These are phyloP conservation scores for Globisporangium paroecandrum DNA, from an alignment of 352 stramenopile genomes.

Conservation along the genomic window DNA sequence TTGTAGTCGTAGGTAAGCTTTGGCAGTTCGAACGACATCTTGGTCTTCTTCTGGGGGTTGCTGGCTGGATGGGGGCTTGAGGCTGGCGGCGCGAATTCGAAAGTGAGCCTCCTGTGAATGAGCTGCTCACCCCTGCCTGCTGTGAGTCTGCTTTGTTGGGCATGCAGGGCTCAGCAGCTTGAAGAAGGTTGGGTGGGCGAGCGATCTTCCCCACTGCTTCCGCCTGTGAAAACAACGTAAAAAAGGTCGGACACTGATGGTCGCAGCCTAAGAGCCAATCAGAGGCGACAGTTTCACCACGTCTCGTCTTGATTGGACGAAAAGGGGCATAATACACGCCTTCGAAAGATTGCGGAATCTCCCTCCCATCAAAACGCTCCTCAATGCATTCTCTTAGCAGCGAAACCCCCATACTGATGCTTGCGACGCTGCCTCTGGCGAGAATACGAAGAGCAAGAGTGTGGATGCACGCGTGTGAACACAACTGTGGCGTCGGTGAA, in stretches of 20 bases:
- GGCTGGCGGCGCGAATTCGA: constrained; percentile 30
- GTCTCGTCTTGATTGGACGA: constrained; percentile 3
- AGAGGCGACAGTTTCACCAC: neutral
- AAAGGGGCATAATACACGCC: neutral
- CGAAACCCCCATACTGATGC: neutral
- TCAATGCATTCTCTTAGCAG: neutral
- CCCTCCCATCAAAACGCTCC: neutral
- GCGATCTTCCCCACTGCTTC: neutral
- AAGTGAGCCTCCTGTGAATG: constrained; percentile 21
- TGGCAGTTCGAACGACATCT: constrained; percentile 76
- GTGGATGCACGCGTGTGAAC: neutral
- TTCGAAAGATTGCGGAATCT: neutral
- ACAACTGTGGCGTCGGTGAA: neutral
- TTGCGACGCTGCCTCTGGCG: neutral
- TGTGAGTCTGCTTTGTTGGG: neutral
- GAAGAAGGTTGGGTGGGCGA: neutral
- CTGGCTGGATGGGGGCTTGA: constrained; percentile 14
- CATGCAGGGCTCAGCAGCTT: neutral
- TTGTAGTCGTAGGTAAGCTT: constrained; percentile 86
- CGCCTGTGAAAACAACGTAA: neutral
- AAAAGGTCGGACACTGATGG: constrained; percentile 11
- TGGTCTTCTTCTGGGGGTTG: constrained; percentile 5
- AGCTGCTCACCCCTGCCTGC: neutral
- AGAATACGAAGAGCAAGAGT: neutral
- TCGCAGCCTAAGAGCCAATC: neutral